Conservation (phyloP, 768 basidiomycete species). For the Dentipellis sp. region DNA sequence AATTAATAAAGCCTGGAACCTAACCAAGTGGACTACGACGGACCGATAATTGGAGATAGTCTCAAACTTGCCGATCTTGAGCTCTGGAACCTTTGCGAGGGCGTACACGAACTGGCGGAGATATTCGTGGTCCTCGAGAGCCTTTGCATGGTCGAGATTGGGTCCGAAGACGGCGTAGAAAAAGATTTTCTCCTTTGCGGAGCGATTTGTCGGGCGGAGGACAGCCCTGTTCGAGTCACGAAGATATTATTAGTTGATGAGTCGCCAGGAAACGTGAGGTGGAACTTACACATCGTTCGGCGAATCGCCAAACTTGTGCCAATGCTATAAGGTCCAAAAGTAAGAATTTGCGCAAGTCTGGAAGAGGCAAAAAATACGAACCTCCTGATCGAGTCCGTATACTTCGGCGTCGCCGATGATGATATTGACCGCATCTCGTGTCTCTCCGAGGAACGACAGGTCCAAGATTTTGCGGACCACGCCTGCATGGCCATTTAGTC, state of each 20-base stretch:
- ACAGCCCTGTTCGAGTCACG: not conserved
- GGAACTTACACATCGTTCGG: not conserved
- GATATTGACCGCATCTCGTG: not conserved
- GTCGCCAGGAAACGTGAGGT: not conserved
- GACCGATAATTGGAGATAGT: not conserved
- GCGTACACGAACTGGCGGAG: not conserved
- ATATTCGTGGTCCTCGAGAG: not conserved
- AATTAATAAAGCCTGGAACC: too few species aligned
- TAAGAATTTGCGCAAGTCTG: not conserved
- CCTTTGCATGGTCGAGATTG: not conserved
- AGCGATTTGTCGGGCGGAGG: not conserved
- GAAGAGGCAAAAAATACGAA: not conserved
- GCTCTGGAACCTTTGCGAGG: not conserved
- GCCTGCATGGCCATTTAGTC: not conserved
- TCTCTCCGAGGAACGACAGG: not conserved
- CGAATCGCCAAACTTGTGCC: not conserved
- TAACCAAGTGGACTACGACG: too few species aligned
- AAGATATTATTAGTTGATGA: not conserved
- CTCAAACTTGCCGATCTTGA: constrained; percentile 3
- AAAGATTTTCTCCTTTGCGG: not conserved
- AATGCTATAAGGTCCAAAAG: not conserved
- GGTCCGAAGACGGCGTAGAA: not conserved
- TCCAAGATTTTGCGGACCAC: not conserved
- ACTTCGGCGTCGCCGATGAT: constrained; percentile 1
- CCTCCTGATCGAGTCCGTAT: not conserved